Base-by-base conservation (phyloP, 1,284 basidiomycete species). In the Cutaneotrichosporon sp. region DNA sequence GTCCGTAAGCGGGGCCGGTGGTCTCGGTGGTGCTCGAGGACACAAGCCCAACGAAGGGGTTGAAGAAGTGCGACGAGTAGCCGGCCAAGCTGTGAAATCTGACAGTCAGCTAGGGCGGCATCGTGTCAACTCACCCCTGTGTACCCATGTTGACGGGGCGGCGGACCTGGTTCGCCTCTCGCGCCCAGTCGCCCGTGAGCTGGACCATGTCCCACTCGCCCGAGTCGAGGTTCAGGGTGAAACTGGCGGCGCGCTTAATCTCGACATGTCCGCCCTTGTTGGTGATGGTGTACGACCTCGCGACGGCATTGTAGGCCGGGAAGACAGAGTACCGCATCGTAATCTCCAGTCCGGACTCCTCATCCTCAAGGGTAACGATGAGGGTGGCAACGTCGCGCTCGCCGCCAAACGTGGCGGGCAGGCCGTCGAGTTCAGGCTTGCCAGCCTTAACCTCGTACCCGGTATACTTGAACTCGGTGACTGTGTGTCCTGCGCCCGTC, bases 1-100 rank as follows among this genome's bases (percentile, higher is more conserved):
- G 64, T 11, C 60, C 63, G 55, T 57, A 65, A 1, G 54, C 61
- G 1, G 52, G 38, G 3, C 67, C 66, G 3, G 14, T 17, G 1
- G 41, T 49, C 51, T 69, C 66, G 22, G 55, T 61, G 29, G 64
- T 62, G 1, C 20, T 17, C 19, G 61, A 51, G 9, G 44, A 16
- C 19, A 62, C 52, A n/a, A 69, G 50, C 2, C 57, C 62, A 32
- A 66, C 38, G 53, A 66, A 67, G 6, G 64, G 66, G 44, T 67
- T 67, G 58, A 61, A 57, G n/a, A 61, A 47, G 51, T 65, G 64
- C 5, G 62, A 64, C 2, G 67, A 62, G 49, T 62, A 66, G 3
- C 67, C 67, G 3, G 60, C 57, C 11, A 58, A 19, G 27, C 51
- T 61, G 25, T 61, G 57, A 49, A 66, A 62, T 6, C 65, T 67